Evolutionary conservation across 208 protist genomes (phyloP).

Genomic region (Leishmania martiniquensis): DNA sequence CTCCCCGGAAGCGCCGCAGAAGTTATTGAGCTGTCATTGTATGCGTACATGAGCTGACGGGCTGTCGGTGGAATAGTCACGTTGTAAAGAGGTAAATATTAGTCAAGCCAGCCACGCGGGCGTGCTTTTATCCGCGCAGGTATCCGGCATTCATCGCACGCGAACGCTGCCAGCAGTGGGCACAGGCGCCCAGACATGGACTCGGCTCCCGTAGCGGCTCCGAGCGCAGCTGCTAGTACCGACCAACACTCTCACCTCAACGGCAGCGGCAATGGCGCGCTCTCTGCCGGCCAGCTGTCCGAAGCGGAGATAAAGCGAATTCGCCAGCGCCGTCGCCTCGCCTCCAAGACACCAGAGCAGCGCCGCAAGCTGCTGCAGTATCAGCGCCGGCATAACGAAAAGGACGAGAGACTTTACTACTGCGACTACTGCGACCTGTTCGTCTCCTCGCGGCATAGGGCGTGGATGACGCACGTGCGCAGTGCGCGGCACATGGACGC

Average conservation of each 20-base stretch:
- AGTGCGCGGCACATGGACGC: conserved; percentile 63
- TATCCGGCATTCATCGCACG: not conserved
- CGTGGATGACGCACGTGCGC: conserved; percentile 57
- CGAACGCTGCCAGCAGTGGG: not conserved
- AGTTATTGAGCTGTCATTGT: too few relatives aligned
- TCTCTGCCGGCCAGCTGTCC: conserved; percentile 20
- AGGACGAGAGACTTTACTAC: conserved; percentile 75
- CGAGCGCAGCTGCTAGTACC: not conserved
- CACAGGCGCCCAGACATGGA: not conserved
- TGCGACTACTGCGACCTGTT: conserved; percentile 92
- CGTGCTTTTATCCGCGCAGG: too few relatives aligned
- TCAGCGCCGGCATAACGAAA: conserved; percentile 81
- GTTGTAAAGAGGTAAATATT: too few relatives aligned
- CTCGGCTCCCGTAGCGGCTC: not conserved
- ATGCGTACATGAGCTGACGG: too few relatives aligned
- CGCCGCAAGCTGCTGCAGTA: conserved; percentile 66
- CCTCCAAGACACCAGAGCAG: conserved; percentile 62
- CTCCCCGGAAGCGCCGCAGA: too few relatives aligned
- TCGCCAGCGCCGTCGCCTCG: conserved; percentile 38
- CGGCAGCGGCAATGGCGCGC: not conserved
- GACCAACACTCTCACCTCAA: not conserved
- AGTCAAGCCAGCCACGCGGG: too few relatives aligned
- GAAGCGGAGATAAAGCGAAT: conserved; percentile 46
- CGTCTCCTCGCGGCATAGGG: conserved; percentile 49
- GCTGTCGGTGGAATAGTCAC: too few relatives aligned